phyloP scores from a whole-genome alignment of 257 asterid species.

The Echium plantagineum region DNA sequence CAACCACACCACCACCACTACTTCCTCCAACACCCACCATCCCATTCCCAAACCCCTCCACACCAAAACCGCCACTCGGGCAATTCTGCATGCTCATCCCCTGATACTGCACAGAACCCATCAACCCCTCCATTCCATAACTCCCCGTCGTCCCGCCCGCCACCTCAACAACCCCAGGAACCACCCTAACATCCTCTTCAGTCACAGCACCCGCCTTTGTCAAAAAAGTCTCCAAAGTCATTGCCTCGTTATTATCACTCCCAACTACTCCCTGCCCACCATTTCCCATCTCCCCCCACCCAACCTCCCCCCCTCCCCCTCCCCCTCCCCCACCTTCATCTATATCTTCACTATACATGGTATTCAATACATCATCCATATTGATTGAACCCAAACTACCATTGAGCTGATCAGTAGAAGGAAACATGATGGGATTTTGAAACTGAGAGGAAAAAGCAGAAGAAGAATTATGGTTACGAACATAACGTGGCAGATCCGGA shows the following conservation, averaged over 20 bases:
- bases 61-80: conserved; percentile 30
- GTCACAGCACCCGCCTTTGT: conserved; percentile 79
- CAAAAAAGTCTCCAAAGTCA: conserved; percentile 83
- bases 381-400: conserved; percentile 54
- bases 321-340: conserved; percentile 23
- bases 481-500: conserved; percentile 77
- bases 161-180: conserved; percentile 8
- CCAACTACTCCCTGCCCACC: neutral
- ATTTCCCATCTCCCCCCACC: too few relatives aligned
- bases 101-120: conserved; percentile 33
- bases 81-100: conserved; percentile 50
- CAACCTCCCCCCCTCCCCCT: neutral
- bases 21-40: conserved; percentile 29
- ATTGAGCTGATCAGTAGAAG: conserved; percentile 31
- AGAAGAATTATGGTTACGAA: neutral
- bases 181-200: conserved; percentile 78
- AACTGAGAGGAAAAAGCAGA: neutral
- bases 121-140: conserved; percentile 33
- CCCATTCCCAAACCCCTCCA: conserved; percentile 51
- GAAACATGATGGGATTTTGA: conserved; percentile 12
- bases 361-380: conserved; percentile 73
- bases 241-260: conserved; percentile 26
- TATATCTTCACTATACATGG: conserved; percentile 61
- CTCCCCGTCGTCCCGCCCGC: conserved; percentile 2
- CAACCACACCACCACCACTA: conserved; percentile 19